Percentiles rank a stretch among this genome's conserved stretches.
phyloP scores from a whole-genome alignment of 2,329 filamentous ascomycete genomes.

The Trichoderma sp. region DNA sequence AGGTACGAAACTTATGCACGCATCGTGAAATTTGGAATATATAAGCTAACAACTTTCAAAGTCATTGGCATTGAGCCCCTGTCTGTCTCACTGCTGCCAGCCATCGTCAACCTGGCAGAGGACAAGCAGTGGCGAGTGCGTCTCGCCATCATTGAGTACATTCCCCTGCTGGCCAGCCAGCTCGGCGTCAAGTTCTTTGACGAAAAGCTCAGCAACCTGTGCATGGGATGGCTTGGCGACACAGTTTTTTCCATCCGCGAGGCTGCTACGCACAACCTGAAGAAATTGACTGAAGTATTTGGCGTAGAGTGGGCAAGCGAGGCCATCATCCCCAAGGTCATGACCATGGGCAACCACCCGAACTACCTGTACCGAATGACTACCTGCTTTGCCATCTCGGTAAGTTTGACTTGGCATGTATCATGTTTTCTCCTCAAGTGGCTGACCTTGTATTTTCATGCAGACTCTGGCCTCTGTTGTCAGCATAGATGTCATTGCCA shows the following conservation, averaged over 20 bases:
- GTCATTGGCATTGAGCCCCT: conserved; percentile 98
- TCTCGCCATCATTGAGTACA: conserved; percentile 98
- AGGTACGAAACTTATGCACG: conserved; percentile 56
- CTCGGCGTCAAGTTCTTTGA: conserved; percentile 97
- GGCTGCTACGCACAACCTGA: conserved; percentile 94
- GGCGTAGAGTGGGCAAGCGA: conserved; percentile 97
- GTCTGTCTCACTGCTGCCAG: conserved; percentile 92
- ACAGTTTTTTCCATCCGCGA: conserved; percentile 98
- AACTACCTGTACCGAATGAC: conserved; percentile 99
- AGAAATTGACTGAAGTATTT: conserved; percentile 98
- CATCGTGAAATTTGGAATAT: not conserved
- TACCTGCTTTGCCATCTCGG: conserved; percentile 98
- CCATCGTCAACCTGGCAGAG: conserved; percentile 95
- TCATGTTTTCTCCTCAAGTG: too few relatives aligned
- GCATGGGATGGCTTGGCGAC: conserved; percentile 98
- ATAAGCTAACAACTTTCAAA: conserved; percentile 42
- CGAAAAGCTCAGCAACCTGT: conserved; percentile 90
- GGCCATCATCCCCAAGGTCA: conserved; percentile 97
- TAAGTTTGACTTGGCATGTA: conserved; percentile 54
- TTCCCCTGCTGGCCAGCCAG: conserved; percentile 91
- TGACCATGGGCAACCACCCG: conserved; percentile 95
- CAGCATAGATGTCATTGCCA: conserved; percentile 87
- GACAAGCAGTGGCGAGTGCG: conserved; percentile 99
- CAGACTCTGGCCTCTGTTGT: conserved; percentile 93
- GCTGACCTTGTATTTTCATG: not conserved